Evolutionary conservation across 768 basidiomycete species (phyloP).

Genomic region (Xerocomus brunneocitrinus): DNA sequence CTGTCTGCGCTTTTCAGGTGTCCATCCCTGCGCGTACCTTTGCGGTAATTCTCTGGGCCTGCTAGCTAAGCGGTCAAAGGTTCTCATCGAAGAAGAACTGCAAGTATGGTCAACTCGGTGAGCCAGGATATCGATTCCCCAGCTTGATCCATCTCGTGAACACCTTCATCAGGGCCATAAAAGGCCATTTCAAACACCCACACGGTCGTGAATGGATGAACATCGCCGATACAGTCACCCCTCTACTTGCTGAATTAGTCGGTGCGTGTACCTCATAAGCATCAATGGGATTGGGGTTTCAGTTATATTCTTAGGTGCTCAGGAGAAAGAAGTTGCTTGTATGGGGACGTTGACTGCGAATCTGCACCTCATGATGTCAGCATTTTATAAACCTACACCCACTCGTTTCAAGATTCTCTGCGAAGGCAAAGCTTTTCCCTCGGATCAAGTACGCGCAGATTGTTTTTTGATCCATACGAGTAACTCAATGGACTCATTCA

Average conservation of each 20-base stretch:
- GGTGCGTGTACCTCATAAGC: conserved; percentile 45
- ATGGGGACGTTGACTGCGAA: conserved; percentile 95
- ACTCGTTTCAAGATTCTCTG: conserved; percentile 90
- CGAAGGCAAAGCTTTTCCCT: conserved; percentile 92
- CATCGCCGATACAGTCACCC: conserved; percentile 67
- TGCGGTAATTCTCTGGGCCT: conserved; percentile 95
- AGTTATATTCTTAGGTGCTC: conserved; percentile 57
- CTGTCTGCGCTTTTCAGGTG: conserved; percentile 30
- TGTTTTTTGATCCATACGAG: conserved; percentile 8
- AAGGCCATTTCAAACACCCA: conserved; percentile 91
- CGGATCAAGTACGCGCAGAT: conserved; percentile 71
- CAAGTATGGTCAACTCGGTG: conserved; percentile 75
- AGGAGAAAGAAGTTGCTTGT: conserved; percentile 86
- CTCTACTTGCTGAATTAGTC: conserved; percentile 74
- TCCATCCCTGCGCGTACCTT: conserved; percentile 69
- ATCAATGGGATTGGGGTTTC: conserved; percentile 1
- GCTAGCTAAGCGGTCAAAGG: conserved; percentile 66
- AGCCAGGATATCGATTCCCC: conserved; percentile 19
- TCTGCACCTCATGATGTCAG: conserved; percentile 90
- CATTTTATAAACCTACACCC: conserved; percentile 87
- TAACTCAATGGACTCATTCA: conserved; percentile 8
- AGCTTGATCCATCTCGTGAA: conserved; percentile 1
- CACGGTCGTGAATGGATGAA: conserved; percentile 77
- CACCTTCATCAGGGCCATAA: conserved; percentile 58
- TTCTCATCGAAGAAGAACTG: conserved; percentile 78